Base-by-base conservation (phyloP, 176 grass and related monocot genomes). In the Zoysia japonica region DNA sequence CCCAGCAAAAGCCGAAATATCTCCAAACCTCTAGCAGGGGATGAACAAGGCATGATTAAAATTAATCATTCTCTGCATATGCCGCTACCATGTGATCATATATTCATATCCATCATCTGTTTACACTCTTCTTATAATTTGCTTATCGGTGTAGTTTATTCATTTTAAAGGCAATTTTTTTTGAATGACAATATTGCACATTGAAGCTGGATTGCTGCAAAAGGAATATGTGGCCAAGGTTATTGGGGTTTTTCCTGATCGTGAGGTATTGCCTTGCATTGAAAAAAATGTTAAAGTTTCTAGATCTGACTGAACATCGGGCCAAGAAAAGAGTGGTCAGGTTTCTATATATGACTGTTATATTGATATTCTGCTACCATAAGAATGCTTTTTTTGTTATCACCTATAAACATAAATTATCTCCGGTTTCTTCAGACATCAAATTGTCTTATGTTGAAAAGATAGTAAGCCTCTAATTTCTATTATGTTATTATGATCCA, bases 201-300 rank as follows among this genome's bases (percentile, higher is more conserved):
- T 97, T 65, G 91, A 97, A 84, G 85, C 79, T 84, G 85, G 89
- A 40, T 81, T 93, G 63, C 68, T 97, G 71, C 82, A 91, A 45
- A 97, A 97, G 61, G 94, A 97, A 77, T 97, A 97, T 80, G 90
- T 97, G 67, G 94, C 94, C 39, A 97, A 88, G 72, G 94, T 97
- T 81, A 76, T 93, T 71, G 94, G 94, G 7, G 73, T 87, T 55
- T 97, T 97, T 94, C 94, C 91, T 80, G 87, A 92, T 45, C 83
- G 76, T 69, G 94, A 97, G 91, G 91, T 97, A 16, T 13, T 77
- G 10, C 62, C 39, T 52, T 62, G 44, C 7, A 28, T 68, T 67
- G 60, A 60, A 66, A 80, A 65, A 6, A 39, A 57, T 67, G 42
- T 38, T 68, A 14, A 67, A 61, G 8, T 28, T 61, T 74, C 3